Evolutionary conservation across 2,329 filamentous ascomycete genomes (phyloP), one percentile per base, ranked within the genome.

Genomic region (Microdochium paspali): DNA sequence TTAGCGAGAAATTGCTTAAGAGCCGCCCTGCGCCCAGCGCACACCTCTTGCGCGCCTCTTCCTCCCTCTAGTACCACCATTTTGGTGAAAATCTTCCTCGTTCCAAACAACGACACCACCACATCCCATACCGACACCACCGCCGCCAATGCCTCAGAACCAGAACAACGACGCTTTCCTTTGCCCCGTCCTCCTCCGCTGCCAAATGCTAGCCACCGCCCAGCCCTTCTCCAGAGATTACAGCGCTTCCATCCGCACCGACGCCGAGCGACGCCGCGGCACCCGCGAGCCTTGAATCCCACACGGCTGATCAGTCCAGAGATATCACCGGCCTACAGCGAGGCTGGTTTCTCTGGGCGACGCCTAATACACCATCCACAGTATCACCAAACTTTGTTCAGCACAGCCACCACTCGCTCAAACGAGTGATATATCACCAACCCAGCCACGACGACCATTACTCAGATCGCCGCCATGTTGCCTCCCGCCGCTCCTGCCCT

Each of bases 201-300:
- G 68, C 72, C 76, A 79, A 73, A 80, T 80, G 77, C 74, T 72
- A 65, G 61, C 70, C 60, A 71, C 67, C 66, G 66, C 68, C 63
- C 68, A 73, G 61, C 66, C 70, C 61, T 65, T 68, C 53, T 66
- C 72, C 56, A 68, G 69, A 62, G 70, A 71, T 61, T 67, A 70
- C 61, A 66, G 74, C 56, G 71, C 69, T 56, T 68, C 75, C 61
- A 66, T 67, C 56, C 76, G 77, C 60, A 73, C 72, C 58, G 76
- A 80, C 68, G 74, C 76, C 51, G 72, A 79, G 69, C 76, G 76
- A 59, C 76, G 77, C 64, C 76, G 76, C 54, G 76, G 77, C 62
- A 68, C 73, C 51, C 59, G 60, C 54, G 58, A 58, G 55, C 70
- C 66, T 61, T 71, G 66, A 70, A 66, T 59, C 57, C 56, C 56